phyloP scores from a whole-genome alignment of 73 alveolate genomes.

The Symbiodinium pilosum region DNA sequence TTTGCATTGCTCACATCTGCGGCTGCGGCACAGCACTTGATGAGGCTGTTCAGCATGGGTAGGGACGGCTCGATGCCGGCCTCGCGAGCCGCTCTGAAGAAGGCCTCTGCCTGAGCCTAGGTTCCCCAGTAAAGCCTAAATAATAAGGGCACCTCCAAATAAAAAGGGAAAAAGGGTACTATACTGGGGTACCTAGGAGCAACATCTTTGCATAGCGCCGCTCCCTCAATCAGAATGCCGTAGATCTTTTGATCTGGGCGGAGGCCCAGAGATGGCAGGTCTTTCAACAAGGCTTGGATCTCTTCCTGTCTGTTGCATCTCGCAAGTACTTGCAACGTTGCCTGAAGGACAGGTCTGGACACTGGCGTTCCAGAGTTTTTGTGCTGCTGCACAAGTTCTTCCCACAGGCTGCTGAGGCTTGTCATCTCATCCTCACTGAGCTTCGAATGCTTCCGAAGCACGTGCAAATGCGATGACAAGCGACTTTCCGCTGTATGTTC shows the following conservation, averaged over 20 bases:
- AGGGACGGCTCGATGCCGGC: background rate
- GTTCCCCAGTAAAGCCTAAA: too few species aligned
- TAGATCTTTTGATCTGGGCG: background rate
- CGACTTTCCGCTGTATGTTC: background rate
- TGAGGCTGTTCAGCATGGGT: constrained; percentile 27
- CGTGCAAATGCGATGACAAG: background rate
- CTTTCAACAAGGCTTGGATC: background rate
- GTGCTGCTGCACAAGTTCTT: background rate
- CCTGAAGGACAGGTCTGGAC: background rate
- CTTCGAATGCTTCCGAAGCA: background rate
- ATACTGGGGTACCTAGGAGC: too few species aligned
- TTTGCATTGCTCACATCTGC: constrained; percentile 9
- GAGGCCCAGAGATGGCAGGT: background rate
- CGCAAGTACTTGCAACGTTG: background rate
- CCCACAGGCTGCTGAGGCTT: background rate
- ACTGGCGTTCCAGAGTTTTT: background rate
- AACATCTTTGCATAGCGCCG: background rate
- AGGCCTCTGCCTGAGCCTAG: background rate
- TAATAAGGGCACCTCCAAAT: too few species aligned
- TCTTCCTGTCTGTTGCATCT: background rate
- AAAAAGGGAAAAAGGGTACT: too few species aligned
- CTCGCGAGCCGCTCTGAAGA: constrained; percentile 34
- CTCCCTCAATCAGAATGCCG: constrained; percentile 39
- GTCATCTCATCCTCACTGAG: background rate
- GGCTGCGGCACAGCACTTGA: constrained; percentile 39